Base-by-base conservation (phyloP, 2,329 filamentous ascomycete genomes). In the Aspergillus intermedius region DNA sequence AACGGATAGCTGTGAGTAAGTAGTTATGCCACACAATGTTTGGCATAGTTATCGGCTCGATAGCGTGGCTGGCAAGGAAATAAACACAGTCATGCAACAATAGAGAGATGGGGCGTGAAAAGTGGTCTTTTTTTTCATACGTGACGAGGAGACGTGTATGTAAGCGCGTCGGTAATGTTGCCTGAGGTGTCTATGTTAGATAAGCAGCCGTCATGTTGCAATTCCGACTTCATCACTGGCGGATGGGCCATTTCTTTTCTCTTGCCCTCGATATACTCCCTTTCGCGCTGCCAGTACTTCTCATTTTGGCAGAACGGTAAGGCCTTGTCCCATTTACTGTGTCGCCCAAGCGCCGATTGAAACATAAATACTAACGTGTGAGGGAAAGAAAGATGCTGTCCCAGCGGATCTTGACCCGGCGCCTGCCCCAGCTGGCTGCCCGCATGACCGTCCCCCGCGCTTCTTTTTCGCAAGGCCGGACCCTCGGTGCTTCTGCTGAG, bases 31-130 rank as follows among this genome's bases (percentile, higher is more conserved):
- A 67, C 60, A 55, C 52, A 53, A 64, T 68, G 63, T 72, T 69
- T 74, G 67, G 69, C 66, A 69, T 69, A 62, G 62, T 67, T 71
- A 72, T 71, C 65, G 66, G 67, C 60, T 57, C 57, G 56, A 58
- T 60, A 65, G 68, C 63, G 68, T 64, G 59, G 60, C 61, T 71
- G 70, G 55, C 48, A 56, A 62, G 54, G 48, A 46, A 62, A 69
- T 66, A 65, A 61, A 46, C 55, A 47, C 54, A 49, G 42, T 45
- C 58, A 59, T 59, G 52, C 37, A 19, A 17, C 37, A 21, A 40
- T 40, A 40, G 56, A 53, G 55, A 54, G 55, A 64, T 61, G 68
- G 65, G 52, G 52, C 60, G 62, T 67, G 63, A 63, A 58, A 61
- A 61, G 58, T 30, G 25, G 62, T 69, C 62, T 65, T 68, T 71